A percentile compares a stretch with the other conserved stretches of the same genome.
phyloP scores from a whole-genome alignment of 2,329 filamentous ascomycete species.

The Orbilia quercus region DNA sequence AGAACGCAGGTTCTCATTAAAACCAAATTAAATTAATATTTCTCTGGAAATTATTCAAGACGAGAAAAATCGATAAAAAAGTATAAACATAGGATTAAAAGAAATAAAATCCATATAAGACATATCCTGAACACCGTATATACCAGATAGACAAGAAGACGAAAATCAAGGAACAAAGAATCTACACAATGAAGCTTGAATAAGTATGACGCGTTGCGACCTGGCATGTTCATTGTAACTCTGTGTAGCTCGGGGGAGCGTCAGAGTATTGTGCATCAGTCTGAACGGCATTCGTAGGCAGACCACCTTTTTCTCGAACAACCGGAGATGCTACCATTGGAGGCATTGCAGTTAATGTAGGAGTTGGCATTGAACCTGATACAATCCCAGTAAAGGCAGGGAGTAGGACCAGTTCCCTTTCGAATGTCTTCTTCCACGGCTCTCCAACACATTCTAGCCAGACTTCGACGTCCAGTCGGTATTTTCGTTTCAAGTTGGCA shows the following conservation, averaged over 20 bases:
- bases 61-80: background rate
- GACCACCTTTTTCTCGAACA: slow-evolving; percentile 5
- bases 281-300: slow-evolving; percentile 37
- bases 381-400: slow-evolving; percentile 25
- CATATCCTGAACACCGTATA: slow-evolving; percentile 8
- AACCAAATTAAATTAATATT: slow-evolving; percentile 21
- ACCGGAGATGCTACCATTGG: slow-evolving; percentile 13
- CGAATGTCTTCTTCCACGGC: slow-evolving; percentile 49
- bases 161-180: background rate
- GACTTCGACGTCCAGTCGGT: slow-evolving; percentile 38
- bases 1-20: too few relatives aligned
- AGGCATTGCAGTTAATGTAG: slow-evolving; percentile 15
- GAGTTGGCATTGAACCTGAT: slow-evolving; percentile 3
- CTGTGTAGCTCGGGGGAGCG: slow-evolving; percentile 44
- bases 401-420: slow-evolving; percentile 38
- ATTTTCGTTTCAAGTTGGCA: slow-evolving; percentile 40
- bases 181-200: background rate
- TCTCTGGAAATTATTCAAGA: background rate
- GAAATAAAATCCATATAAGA: background rate
- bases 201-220: background rate
- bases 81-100: too few relatives aligned
- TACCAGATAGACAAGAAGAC: background rate
- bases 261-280: slow-evolving; percentile 23
- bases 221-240: background rate
- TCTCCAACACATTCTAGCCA: slow-evolving; percentile 47